Base-by-base conservation (phyloP, 2,329 filamentous ascomycete genomes). In the Dactylellina parvicollis region DNA sequence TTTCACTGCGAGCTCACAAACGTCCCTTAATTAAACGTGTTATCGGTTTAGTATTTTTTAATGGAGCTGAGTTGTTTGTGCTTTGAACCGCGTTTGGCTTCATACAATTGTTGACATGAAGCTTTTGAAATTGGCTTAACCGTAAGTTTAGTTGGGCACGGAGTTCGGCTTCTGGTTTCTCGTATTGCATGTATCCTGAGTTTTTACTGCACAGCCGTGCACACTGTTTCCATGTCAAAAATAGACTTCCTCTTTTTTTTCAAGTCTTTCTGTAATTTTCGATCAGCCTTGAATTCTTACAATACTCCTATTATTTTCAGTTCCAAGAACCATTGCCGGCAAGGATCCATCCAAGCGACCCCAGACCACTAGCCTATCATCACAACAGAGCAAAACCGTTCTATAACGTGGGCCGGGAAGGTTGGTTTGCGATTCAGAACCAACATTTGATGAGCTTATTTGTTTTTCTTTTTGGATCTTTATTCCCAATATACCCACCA, bases 401-500 rank as follows among this genome's bases (percentile, higher is more conserved):
- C 66, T 49, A 71, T 44, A 71, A 71, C 66, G 66, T 71, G 66
- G 56, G 44, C 66, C 49, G 62, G 66, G 66, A 71, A 57, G 56
- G 66, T 49, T 62, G 47, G 49, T 70, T 61, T 70, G 47, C 65
- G 65, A 71, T 62, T 40, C 38, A 61, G 52, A 36, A 61, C 54
- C 26, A 30, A 34, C 47, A 44, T 44, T 52, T 30, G 44, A 52
- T 16, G 16, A 7, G 9, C n/a, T 36, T 22, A 22, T 47, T 24
- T 22, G 34, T 54, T 60, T 52, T 20, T 34, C 8, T 38, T 50
- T 36, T 56, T 34, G 30, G 28, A 32, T 49, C 56, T 22, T 32
- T 40, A 49, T 49, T 47, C 56, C 20, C 10, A 22, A 14, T 16
- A 52, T 62, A 44, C 49, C 66, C 57, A 71, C 56, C n/a, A n/a